Conservation (phyloP, 768 basidiomycete genomes). For the Tylopilus sp. region DNA sequence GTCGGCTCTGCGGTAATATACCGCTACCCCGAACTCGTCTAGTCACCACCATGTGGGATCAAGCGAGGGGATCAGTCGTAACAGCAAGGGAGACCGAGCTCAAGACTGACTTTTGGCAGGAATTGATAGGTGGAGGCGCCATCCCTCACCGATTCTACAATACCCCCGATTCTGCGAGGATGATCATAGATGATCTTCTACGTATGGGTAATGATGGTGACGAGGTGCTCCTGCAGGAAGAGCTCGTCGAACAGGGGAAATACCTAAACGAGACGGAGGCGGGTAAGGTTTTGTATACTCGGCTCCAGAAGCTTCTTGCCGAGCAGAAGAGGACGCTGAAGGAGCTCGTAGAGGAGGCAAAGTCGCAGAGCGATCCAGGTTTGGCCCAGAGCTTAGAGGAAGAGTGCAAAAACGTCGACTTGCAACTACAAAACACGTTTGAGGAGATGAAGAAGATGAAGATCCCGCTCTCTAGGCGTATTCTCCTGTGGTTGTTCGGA, state of each 20-base stretch:
- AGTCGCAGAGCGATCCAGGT: conserved; percentile 3
- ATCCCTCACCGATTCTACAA: background rate
- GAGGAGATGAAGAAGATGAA: conserved; percentile 21
- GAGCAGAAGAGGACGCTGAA: conserved; percentile 15
- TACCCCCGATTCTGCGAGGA: background rate
- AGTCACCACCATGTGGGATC: conserved; percentile 40
- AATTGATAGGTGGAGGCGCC: conserved; percentile 4
- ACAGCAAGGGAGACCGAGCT: conserved; percentile 26
- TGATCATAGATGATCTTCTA: background rate
- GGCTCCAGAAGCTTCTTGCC: conserved; percentile 13
- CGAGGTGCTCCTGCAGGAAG: conserved; percentile 19
- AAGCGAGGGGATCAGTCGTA: conserved; percentile 11
- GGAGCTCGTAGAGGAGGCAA: conserved; percentile 20
- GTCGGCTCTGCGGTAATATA: conserved; percentile 32
- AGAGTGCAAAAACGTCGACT: conserved; percentile 11
- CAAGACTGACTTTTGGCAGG: conserved; percentile 21
- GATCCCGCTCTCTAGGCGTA: conserved; percentile 10
- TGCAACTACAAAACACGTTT: conserved; percentile 15
- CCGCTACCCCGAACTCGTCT: conserved; percentile 31
- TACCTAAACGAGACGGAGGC: conserved; percentile 22
- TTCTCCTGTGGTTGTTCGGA: conserved; percentile 6
- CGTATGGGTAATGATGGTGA: fast-evolving
- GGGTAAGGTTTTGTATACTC: conserved; percentile 15
- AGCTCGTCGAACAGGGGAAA: conserved; percentile 9
- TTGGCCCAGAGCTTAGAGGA: conserved; percentile 9